Conservation (phyloP, 2,329 filamentous ascomycete genomes). For the Aaosphaeria pasadenensis region DNA sequence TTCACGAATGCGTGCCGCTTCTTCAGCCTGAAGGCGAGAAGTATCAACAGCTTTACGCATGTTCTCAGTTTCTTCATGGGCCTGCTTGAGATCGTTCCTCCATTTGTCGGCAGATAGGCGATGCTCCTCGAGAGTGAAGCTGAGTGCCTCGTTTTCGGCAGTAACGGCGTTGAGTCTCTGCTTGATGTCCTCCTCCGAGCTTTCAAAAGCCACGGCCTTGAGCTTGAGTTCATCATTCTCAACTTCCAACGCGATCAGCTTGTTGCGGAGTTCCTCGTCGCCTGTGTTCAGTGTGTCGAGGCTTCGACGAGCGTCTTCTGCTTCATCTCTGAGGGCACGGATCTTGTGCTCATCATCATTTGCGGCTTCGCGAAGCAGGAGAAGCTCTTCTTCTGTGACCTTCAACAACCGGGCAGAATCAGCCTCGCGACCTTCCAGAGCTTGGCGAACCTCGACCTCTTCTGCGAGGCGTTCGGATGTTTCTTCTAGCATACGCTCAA, state of each 20-base stretch:
- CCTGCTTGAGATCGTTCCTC: conserved; percentile 57
- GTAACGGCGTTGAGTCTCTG: conserved; percentile 53
- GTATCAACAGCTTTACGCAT: conserved; percentile 71
- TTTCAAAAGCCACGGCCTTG: conserved; percentile 27
- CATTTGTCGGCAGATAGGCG: conserved; percentile 58
- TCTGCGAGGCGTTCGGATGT: conserved; percentile 32
- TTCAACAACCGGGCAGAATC: conserved; percentile 45
- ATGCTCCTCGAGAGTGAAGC: conserved; percentile 63
- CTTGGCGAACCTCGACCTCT: conserved; percentile 42
- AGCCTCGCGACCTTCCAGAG: conserved; percentile 43
- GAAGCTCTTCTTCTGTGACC: conserved; percentile 49
- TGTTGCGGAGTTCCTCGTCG: conserved; percentile 49
- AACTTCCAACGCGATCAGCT: conserved; percentile 50
- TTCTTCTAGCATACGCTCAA: conserved; percentile 35
- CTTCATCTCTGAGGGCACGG: conserved; percentile 42
- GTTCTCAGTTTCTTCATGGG: conserved; percentile 56
- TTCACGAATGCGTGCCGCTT: conserved; percentile 81
- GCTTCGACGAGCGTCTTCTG: conserved; percentile 37
- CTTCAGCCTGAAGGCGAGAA: conserved; percentile 75
- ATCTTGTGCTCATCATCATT: conserved; percentile 43
- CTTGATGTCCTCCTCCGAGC: conserved; percentile 46
- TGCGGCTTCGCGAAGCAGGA: conserved; percentile 42
- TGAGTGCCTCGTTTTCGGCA: conserved; percentile 59
- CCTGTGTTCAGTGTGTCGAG: conserved; percentile 35
- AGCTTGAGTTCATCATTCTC: conserved; percentile 59